A percentile compares a stretch with the other conserved stretches of the same genome.
Evolutionary conservation across 176 grass and related monocot genomes (phyloP).

Genomic region (Avena atlantica): DNA sequence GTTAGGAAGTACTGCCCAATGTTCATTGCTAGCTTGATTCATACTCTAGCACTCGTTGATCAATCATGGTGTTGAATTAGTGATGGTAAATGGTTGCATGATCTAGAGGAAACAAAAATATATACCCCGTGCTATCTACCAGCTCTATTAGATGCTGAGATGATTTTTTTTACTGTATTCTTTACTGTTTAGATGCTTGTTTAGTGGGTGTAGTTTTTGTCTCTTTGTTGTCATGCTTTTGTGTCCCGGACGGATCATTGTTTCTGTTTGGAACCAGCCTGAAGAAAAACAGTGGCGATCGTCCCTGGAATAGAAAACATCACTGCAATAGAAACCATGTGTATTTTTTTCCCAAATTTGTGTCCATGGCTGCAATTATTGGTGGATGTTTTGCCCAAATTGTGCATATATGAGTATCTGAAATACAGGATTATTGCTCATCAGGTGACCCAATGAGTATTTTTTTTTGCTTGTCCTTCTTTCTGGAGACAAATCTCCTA

Average conservation of each 20-base stretch:
- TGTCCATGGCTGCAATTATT: background rate
- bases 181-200: conserved; percentile 6
- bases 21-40: conserved; percentile 14
- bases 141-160: background rate
- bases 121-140: background rate
- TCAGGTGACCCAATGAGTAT: too few species aligned
- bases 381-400: background rate
- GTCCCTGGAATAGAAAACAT: background rate
- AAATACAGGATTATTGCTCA: background rate
- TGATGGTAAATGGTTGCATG: conserved; percentile 15
- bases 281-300: conserved; percentile 1
- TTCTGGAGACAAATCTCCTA: too few species aligned
- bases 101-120: background rate
- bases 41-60: background rate
- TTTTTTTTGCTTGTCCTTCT: too few species aligned
- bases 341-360: background rate
- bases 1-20: background rate
- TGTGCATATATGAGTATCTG: background rate
- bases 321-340: background rate
- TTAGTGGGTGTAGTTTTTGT: conserved; percentile 27
- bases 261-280: conserved; percentile 17
- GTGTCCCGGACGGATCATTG: background rate
- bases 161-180: background rate
- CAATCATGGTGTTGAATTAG: background rate
- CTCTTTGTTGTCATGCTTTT: conserved; percentile 37